A percentile compares a stretch with the other conserved stretches of the same genome.
These are phyloP conservation scores for Bombardia bombarda DNA, from an alignment of 495 filamentous ascomycete species.

Conservation along the genomic window DNA sequence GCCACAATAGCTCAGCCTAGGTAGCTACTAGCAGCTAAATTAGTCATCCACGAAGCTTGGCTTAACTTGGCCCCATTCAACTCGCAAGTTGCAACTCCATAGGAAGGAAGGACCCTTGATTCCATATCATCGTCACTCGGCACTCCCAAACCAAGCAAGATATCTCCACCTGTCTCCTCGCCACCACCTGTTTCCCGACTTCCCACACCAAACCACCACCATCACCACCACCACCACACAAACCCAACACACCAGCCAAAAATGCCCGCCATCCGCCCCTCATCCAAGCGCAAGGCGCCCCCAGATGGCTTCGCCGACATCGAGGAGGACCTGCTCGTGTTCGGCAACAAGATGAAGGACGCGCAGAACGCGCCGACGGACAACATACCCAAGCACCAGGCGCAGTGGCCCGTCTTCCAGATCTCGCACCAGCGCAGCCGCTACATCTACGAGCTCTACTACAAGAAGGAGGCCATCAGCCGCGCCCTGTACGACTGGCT, in stretches of 20 bases:
- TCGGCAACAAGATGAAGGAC: constrained; percentile 98
- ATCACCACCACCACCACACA: constrained; percentile 14
- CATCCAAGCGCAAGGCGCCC: constrained; percentile 78
- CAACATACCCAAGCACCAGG: constrained; percentile 64
- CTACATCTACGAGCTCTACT: constrained; percentile 98
- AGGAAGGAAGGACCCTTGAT: too few species aligned
- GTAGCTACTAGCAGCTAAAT: constrained; percentile 1
- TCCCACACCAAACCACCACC: constrained; percentile 1
- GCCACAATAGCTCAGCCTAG: too few species aligned
- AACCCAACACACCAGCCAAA: constrained; percentile 21
- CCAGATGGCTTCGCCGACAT: constrained; percentile 95
- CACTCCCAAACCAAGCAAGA: too few species aligned
- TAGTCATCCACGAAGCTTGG: too few species aligned
- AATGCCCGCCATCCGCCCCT: constrained; percentile 81
- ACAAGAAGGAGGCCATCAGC: constrained; percentile 91
- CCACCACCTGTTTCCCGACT: constrained; percentile 9
- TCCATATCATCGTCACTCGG: too few species aligned
- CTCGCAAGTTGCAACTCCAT: too few species aligned
- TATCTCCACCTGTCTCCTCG: constrained; percentile 6
- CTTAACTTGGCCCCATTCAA: too few species aligned
- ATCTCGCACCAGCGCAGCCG: constrained; percentile 88
- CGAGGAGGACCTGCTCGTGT: constrained; percentile 92
- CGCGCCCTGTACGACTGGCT: constrained; percentile 91
- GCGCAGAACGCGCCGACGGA: constrained; percentile 64
- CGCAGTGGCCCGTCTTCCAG: constrained; percentile 94